Evolutionary conservation across 2,329 filamentous ascomycete genomes (phyloP).

Genomic region (Xylariaceae sp.): DNA sequence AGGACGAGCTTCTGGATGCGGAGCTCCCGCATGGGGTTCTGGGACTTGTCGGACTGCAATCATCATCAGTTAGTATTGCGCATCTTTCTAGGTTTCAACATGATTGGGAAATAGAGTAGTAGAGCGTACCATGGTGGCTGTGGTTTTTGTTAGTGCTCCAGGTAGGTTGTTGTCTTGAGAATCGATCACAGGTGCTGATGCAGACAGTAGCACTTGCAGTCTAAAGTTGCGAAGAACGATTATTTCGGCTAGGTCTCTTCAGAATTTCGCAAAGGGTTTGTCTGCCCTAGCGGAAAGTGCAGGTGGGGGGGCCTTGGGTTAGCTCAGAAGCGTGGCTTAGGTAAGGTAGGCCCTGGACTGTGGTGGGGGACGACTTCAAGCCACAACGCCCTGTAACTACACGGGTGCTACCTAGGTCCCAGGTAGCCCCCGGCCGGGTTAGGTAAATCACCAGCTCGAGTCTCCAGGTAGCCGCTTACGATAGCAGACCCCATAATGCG

Average conservation of each 20-base stretch:
- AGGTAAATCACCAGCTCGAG: no score
- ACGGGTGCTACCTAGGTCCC: no score
- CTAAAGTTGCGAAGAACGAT: constrained; percentile 8
- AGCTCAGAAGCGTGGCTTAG: constrained; percentile 19
- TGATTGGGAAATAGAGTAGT: background rate
- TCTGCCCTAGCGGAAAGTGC: constrained; percentile 23
- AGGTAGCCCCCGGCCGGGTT: no score
- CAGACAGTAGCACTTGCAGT: background rate
- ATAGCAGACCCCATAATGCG: no score
- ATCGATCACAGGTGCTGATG: constrained; percentile 4
- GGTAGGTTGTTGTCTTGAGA: constrained; percentile 9
- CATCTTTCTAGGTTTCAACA: background rate
- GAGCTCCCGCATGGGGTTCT: constrained; percentile 99
- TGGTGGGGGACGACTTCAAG: constrained; percentile 21
- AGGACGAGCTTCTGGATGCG: constrained; percentile 72
- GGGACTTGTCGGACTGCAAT: constrained; percentile 71
- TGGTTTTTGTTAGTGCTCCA: constrained; percentile 26
- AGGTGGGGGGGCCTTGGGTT: constrained; percentile 9
- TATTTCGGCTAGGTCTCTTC: constrained; percentile 13
- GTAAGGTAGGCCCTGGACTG: constrained; percentile 7
- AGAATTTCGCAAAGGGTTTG: constrained; percentile 27
- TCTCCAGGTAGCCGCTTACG: no score
- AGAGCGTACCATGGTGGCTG: constrained; percentile 38
- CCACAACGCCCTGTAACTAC: no score
- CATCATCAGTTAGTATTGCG: constrained; percentile 21